Base-by-base conservation (phyloP, 345 rosid species). In the Anastatica hierochuntica region DNA sequence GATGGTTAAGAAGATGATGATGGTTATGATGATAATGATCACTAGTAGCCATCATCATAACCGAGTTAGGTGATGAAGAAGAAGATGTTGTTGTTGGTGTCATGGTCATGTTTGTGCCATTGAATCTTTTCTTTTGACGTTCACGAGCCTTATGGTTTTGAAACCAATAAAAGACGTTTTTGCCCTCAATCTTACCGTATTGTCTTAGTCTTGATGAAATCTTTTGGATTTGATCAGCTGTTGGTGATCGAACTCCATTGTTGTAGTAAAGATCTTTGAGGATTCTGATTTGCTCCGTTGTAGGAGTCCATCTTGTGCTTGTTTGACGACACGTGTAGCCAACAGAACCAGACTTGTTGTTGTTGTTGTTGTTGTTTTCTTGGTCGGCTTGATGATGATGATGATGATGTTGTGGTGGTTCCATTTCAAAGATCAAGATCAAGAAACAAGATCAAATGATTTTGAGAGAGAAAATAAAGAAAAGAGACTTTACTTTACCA, bases 131-230 rank as follows among this genome's bases (percentile, higher is more conserved):
- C 89, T 88, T 92, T 66, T 88, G 96, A 61, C 96, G 77, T 70
- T 88, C 96, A 33, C 98, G 85, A 74, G 98, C 98, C 70, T 92
- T 92, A 47, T 92, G 96, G 79, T 92, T 92, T 77, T 92, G 96
- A 67, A 92, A 92, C 98, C 96, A 92, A 67, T 92, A 92, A 64
- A 92, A 92, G 16, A 90, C 98, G 56, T 87, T 90, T 72, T 90
- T 90, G 62, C 98, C 84, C 72, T 92, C 95, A 33, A 92, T 92
- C 75, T 92, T 88, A 1, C 96, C 98, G 66, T 77, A 77, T 78
- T 83, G 88, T 56, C 84, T 68, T 21, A 92, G 83, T 62, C 71
- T 72, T 48, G 90, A 74, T 10, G 96, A 85, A 73, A 92, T 92
- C 78, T 73, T 83, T 75, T 88, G 96, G 68, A 92, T 92, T 79